Evolutionary conservation across 2,329 filamentous ascomycete genomes (phyloP), one percentile per base, ranked within the genome.

Genomic region (Colletotrichum endophyticum): DNA sequence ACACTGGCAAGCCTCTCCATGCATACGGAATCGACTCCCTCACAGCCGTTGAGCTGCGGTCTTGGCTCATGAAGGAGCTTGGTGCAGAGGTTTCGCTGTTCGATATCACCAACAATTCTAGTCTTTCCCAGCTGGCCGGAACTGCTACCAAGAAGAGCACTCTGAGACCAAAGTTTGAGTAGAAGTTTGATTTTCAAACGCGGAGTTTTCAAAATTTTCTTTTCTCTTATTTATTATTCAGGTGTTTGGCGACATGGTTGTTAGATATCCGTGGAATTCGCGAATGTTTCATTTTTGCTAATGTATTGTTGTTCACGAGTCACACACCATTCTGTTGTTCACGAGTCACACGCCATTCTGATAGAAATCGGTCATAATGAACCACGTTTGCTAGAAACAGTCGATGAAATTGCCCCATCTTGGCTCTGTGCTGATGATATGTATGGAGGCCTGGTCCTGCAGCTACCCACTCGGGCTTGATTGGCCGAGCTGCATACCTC

Each of bases 61-160:
- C 85, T 6, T 91, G 89, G 89, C 88, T 89, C 73, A 66, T 85
- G 44, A 88, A 87, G 73, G 82, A 88, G 70, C 69, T 89, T 0
- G 78, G 84, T 1, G 80, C 86, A 2, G 86, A 89, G 66, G 81
- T 90, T 3, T 85, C 87, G 0, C 83, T 89, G 2, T 80, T 90
- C 16, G 88, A 88, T 72, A 82, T 90, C 57, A 79, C 89, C 3
- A 81, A 84, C 15, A 85, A 84, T 11, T 79, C 75, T 3, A 80
- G 78, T 7, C 69, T 80, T 32, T 64, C 67, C 0, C 79, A 79
- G n/a, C 59, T 83, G 28, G 81, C 81, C 3, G 78, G 72, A 27
- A 78, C 77, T 1, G 80, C 79, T 12, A 72, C 80, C n/a, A 75
- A 70, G 9, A 81, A 78, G 66, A 83, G 81, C 49, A 80, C 74